Percentiles rank a stretch among this genome's conserved stretches.
phyloP scores from a whole-genome alignment of 306 rosid genomes.

The Lupinus albus region DNA sequence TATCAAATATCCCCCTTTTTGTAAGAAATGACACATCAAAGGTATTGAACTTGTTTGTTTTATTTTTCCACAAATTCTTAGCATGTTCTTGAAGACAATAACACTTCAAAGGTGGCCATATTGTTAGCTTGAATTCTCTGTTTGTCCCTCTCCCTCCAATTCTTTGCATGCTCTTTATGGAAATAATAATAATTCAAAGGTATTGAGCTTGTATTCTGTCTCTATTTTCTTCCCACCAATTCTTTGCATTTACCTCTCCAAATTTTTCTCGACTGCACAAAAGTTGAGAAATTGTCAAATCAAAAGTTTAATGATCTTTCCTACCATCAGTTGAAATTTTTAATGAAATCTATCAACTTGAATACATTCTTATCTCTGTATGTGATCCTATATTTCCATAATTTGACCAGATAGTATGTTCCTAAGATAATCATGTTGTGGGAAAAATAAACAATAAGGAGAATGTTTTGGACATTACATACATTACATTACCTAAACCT shows the following conservation, averaged over 20 bases:
- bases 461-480: neutral
- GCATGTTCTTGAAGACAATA: constrained; percentile 42
- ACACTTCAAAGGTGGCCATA: constrained; percentile 35
- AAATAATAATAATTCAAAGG: constrained; percentile 51
- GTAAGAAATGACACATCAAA: constrained; percentile 45
- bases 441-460: neutral
- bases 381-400: neutral
- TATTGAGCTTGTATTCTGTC: constrained; percentile 85
- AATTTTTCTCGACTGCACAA: constrained; percentile 76
- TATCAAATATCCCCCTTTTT: constrained; percentile 20
- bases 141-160: constrained; percentile 92
- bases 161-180: constrained; percentile 50
- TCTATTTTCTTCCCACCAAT: constrained; percentile 91
- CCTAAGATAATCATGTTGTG: neutral
- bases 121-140: constrained; percentile 82
- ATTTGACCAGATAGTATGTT: neutral
- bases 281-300: constrained; percentile 17
- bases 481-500: constrained; percentile 74
- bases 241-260: constrained; percentile 72
- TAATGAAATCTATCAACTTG: constrained; percentile 3
- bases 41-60: constrained; percentile 78
- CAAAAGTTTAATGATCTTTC: constrained; percentile 8
- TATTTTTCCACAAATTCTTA: constrained; percentile 90
- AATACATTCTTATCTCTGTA: too few species aligned
- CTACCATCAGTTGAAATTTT: neutral